Base-by-base conservation (phyloP, 192 early-diverging fungal species). In the Dispira parvispora region DNA sequence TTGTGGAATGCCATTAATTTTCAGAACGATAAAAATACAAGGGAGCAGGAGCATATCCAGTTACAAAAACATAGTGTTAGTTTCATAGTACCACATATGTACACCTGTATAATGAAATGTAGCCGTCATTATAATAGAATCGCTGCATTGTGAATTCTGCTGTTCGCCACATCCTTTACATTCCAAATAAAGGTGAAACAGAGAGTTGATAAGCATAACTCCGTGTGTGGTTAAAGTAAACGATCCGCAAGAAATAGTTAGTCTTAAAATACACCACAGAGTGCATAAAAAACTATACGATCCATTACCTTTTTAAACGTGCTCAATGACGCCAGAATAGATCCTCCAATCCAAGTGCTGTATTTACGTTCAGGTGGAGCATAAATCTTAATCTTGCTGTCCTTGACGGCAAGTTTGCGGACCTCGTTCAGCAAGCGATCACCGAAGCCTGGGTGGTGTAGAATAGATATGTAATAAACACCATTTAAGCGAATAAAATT, bases 311-410 rank as follows among this genome's bases (percentile, higher is more conserved):
- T 96, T 72, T 94, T 95, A 79, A 98, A 98, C n/a, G 95, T 92
- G 74, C 88, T 90, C 63, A 97, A 80, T 11, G 89, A 88, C 9
- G 92, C 93, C 52, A 97, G 67, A 78, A 99, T 97, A 38, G 88
- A 91, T 0, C 94, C 94, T 60, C 94, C 96, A 66, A 97, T 94
- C 94, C 96, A 99, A 32, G 94, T 97, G 32, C 88, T 89, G 74
- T 94, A 99, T 71, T 93, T 97, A 63, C 96, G 86, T 79, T 99
- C 96, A 27, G 91, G 94, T 46, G 92, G 94, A 0, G 94, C 94
- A 43, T 84, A 91, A 65, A 99, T 96, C 71, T 92, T 96, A 71
- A 99, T 94, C 77, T 96, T 99, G 68, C 90, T 80, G 65, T 97
- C 94, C 68, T 91, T 92, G 45, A 91, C 69, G 8, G 92, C 88